Percentiles rank a stretch among this genome's conserved stretches.
Evolutionary conservation across 371 early-diverging fungal genomes (phyloP).

Genomic region (Mucor ambiguus): DNA sequence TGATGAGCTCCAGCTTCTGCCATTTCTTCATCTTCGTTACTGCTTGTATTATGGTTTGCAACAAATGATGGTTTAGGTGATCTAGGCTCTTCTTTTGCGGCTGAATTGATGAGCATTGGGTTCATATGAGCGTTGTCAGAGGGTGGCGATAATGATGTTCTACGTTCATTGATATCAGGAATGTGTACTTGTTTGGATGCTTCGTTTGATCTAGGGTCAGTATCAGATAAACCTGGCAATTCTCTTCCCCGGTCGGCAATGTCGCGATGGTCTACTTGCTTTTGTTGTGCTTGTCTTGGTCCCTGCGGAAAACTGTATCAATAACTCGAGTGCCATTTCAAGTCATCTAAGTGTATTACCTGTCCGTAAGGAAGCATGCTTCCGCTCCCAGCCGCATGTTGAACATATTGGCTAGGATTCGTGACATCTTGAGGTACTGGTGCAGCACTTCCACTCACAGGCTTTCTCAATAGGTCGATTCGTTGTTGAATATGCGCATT

Average conservation of each 20-base stretch:
- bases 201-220: neutral
- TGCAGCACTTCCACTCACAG: constrained; percentile 28
- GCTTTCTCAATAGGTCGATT: constrained; percentile 58
- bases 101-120: neutral
- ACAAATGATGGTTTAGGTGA: constrained; percentile 8
- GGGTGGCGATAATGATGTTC: neutral
- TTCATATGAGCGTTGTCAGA: neutral
- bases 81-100: neutral
- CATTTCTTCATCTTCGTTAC: constrained; percentile 3
- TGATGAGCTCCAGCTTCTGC: neutral
- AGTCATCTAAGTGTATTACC: neutral
- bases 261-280: neutral
- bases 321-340: neutral
- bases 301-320: neutral
- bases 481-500: constrained; percentile 83
- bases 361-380: constrained; percentile 7
- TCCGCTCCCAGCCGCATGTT: constrained; percentile 5
- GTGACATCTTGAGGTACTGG: constrained; percentile 68
- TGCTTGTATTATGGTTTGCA: neutral
- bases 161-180: neutral
- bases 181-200: neutral
- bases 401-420: constrained; percentile 47
- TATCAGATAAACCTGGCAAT: neutral
- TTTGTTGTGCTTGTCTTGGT: neutral
- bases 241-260: neutral